These are phyloP conservation scores for Sechiopsis laciniata DNA, from an alignment of 306 rosid species.

Conservation along the genomic window DNA sequence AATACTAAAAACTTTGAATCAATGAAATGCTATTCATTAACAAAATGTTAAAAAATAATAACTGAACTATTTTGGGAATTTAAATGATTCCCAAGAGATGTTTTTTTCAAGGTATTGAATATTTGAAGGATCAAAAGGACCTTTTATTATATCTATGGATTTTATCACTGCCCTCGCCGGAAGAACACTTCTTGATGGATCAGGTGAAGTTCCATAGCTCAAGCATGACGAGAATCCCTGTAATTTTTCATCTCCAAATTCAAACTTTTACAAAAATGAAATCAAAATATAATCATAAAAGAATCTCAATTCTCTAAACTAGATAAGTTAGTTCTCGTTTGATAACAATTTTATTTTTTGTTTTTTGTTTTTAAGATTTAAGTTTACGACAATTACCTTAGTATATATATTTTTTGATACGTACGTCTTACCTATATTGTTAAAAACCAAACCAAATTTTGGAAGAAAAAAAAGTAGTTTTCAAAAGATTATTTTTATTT, in stretches of 20 bases:
- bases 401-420: too few relatives aligned
- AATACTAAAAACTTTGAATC: too few relatives aligned
- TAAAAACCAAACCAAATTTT: too few relatives aligned
- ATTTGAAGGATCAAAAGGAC: conserved; percentile 83
- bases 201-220: conserved; percentile 63
- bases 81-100: conserved; percentile 66
- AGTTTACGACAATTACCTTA: too few relatives aligned
- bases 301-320: too few relatives aligned
- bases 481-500: too few relatives aligned
- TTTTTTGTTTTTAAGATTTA: too few relatives aligned
- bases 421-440: too few relatives aligned
- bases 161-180: conserved; percentile 65
- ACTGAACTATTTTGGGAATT: neutral
- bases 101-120: conserved; percentile 51
- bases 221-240: conserved; percentile 86
- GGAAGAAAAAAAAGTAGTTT: too few relatives aligned
- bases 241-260: neutral
- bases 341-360: too few relatives aligned
- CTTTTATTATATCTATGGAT: conserved; percentile 62
- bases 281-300: too few relatives aligned
- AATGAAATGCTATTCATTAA: neutral
- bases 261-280: neutral
- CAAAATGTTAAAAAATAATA: neutral
- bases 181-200: conserved; percentile 67
- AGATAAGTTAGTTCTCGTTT: too few relatives aligned